Percentiles rank a stretch among this genome's conserved stretches.
phyloP scores from a whole-genome alignment of 2,329 filamentous ascomycete species.

The Cladosporium halotolerans region DNA sequence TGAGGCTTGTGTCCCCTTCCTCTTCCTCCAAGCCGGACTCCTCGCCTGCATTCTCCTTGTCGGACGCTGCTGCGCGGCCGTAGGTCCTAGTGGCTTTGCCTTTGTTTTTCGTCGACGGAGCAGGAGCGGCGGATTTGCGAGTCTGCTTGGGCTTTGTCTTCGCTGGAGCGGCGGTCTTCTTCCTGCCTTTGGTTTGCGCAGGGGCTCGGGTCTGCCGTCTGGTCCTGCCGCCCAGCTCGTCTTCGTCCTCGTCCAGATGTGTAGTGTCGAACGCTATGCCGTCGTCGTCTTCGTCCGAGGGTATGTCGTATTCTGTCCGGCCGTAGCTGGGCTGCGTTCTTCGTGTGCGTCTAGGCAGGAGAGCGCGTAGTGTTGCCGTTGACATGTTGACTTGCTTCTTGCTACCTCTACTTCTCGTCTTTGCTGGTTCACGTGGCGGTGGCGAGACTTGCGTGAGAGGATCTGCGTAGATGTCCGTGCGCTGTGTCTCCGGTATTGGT shows the following conservation, averaged over 20 bases:
- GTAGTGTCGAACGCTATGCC: constrained; percentile 11
- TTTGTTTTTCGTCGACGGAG: constrained; percentile 2
- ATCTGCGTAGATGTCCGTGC: constrained; percentile 14
- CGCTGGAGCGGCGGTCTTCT: constrained; percentile 9
- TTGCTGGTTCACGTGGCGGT: constrained; percentile 9
- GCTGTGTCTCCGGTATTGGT: constrained; percentile 11
- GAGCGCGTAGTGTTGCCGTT: constrained; percentile 39
- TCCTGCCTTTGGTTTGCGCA: constrained; percentile 13
- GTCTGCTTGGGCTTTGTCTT: constrained; percentile 6
- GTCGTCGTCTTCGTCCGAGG: constrained; percentile 31
- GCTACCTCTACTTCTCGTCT: constrained; percentile 14
- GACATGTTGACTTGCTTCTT: constrained; percentile 28
- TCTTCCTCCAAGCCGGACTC: constrained; percentile 11
- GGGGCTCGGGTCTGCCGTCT: constrained; percentile 19
- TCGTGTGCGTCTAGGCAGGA: constrained; percentile 38
- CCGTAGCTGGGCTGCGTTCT: constrained; percentile 17
- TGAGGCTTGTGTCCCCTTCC: constrained; percentile 19
- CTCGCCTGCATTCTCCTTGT: constrained; percentile 5
- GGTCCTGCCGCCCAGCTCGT: constrained; percentile 31
- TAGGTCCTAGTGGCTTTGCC: constrained; percentile 24
- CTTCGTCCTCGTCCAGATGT: constrained; percentile 31
- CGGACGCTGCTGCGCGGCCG: constrained; percentile 17
- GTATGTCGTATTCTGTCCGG: constrained; percentile 36
- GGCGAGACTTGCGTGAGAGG: constrained; percentile 23
- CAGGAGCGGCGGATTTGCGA: constrained; percentile 12